phyloP scores from a whole-genome alignment of 805 yeast genomes.

The Zygosaccharomyces kombuchaensis region DNA sequence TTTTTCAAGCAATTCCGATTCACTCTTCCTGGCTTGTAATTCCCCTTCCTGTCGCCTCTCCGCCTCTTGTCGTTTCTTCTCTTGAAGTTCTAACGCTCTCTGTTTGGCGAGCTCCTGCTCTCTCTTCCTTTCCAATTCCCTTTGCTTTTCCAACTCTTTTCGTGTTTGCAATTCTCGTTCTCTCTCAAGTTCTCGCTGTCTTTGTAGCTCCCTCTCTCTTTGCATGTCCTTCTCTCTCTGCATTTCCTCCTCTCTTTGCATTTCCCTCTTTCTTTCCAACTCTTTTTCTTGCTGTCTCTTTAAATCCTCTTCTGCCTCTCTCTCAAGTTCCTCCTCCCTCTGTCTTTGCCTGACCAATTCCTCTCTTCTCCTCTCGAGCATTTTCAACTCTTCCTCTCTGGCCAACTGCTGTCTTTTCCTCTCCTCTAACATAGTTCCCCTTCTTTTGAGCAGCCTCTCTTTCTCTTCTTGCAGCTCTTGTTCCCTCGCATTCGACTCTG shows the following conservation, averaged over 20 bases:
- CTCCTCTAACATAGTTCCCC: not conserved
- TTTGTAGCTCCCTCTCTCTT: too few relatives aligned
- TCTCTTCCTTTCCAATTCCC: not conserved
- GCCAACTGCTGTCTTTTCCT: not conserved
- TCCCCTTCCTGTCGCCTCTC: not conserved
- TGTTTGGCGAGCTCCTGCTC: not conserved
- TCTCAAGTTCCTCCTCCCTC: not conserved
- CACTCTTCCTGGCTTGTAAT: not conserved
- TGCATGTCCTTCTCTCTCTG: too few relatives aligned
- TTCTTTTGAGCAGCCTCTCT: not conserved
- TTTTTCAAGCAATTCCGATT: conserved; percentile 2
- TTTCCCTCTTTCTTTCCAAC: conserved; percentile 1
- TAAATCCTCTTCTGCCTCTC: not conserved
- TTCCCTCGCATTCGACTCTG: conserved; percentile 1
- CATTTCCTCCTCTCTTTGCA: not conserved
- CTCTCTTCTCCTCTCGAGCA: not conserved
- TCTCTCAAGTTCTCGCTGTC: not conserved
- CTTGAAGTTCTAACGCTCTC: not conserved
- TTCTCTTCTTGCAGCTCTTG: conserved; percentile 1
- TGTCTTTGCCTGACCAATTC: not conserved
- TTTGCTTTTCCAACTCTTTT: not conserved
- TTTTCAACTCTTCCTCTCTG: conserved; percentile 4
- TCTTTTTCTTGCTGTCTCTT: not conserved
- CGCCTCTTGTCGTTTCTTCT: not conserved
- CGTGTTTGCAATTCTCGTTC: conserved; percentile 1